Conservation (phyloP, 768 basidiomycete genomes). For the Lactifluus subvellereus region DNA sequence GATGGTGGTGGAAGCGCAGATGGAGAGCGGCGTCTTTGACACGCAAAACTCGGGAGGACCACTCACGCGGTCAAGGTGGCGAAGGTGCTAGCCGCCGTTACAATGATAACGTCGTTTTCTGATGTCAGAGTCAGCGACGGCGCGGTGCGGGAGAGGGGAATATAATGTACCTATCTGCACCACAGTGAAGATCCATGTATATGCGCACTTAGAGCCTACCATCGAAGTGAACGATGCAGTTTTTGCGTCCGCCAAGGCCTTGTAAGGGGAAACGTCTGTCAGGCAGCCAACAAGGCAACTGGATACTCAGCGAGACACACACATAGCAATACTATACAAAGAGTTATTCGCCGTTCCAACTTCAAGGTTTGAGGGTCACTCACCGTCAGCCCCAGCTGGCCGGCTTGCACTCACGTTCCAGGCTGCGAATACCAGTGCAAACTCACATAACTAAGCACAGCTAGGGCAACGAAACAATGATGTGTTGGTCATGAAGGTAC, state of each 20-base stretch:
- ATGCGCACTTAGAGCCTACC: too few relatives aligned
- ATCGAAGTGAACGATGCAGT: background rate
- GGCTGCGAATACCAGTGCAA: conserved; percentile 13
- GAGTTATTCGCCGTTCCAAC: too few relatives aligned
- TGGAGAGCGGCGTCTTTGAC: conserved; percentile 26
- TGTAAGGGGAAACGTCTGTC: background rate
- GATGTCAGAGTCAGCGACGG: too few relatives aligned
- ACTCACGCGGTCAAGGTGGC: too few relatives aligned
- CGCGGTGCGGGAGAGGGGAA: too few relatives aligned
- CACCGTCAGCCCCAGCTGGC: background rate
- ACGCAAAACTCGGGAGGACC: too few relatives aligned
- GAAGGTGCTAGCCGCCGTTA: too few relatives aligned
- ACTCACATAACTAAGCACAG: conserved; percentile 40
- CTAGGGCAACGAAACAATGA: background rate
- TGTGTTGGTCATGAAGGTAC: background rate
- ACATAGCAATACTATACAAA: background rate
- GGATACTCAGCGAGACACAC: conserved; percentile 24
- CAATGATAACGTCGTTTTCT: too few relatives aligned
- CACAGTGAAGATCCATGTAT: too few relatives aligned
- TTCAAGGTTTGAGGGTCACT: background rate
- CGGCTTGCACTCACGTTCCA: conserved; percentile 11
- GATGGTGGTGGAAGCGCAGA: conserved; percentile 30
- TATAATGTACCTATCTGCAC: too few relatives aligned
- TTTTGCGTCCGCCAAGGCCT: conserved; percentile 32
- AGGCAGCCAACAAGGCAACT: background rate